phyloP scores from a whole-genome alignment of 1,139 yeast genomes.

The Pichia sp. region DNA sequence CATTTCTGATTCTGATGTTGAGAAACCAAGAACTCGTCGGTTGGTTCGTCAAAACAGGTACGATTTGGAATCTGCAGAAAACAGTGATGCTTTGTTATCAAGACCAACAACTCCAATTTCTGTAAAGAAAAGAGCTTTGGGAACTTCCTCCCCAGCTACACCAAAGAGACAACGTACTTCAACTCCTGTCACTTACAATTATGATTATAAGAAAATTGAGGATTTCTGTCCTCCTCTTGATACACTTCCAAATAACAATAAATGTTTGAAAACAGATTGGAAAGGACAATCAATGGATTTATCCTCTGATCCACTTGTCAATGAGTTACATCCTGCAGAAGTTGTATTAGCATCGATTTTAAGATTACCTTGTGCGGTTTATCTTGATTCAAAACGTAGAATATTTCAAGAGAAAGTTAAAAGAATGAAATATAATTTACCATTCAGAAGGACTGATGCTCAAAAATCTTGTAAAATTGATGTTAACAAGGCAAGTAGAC shows the following conservation, averaged over 20 bases:
- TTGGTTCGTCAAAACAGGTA: constrained; percentile 35
- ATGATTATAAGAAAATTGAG: constrained; percentile 52
- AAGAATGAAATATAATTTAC: constrained; percentile 64
- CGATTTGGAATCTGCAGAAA: constrained; percentile 22
- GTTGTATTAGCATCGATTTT: constrained; percentile 79
- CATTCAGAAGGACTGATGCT: constrained; percentile 94
- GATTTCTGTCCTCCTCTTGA: constrained; percentile 71
- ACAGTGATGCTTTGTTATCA: constrained; percentile 17
- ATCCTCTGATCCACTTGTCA: constrained; percentile 61
- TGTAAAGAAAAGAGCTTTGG: constrained; percentile 31
- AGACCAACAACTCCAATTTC: constrained; percentile 31
- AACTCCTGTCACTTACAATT: constrained; percentile 36
- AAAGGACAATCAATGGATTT: constrained; percentile 96
- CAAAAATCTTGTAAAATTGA: constrained; percentile 97
- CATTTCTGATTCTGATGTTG: constrained; percentile 39
- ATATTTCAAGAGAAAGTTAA: constrained; percentile 82
- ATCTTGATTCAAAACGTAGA: constrained; percentile 87
- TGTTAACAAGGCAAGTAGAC: constrained; percentile 89
- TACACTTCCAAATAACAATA: constrained; percentile 49
- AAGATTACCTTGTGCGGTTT: constrained; percentile 79
- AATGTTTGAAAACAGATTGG: constrained; percentile 88
- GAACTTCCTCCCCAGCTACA: constrained; percentile 26
- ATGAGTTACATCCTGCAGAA: constrained; percentile 85
- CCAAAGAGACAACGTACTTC: constrained; percentile 26
- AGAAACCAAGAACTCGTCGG: constrained; percentile 56